Evolutionary conservation across 805 yeast species (phyloP).

Genomic region (Lipomyces sp.): DNA sequence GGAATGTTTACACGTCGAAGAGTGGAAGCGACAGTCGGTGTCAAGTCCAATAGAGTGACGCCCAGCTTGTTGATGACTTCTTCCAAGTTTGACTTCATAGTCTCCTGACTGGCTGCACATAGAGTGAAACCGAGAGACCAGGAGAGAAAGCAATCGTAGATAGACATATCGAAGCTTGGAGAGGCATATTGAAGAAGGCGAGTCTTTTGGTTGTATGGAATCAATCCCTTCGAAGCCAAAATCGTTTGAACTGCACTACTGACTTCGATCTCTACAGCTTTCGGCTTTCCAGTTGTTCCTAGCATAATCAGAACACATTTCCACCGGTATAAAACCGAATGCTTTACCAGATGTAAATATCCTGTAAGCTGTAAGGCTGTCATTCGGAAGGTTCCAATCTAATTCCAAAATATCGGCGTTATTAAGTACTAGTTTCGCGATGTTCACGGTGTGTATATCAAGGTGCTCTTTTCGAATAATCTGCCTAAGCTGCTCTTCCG

Average conservation of each 20-base stretch:
- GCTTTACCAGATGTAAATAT: slow-evolving; percentile 37
- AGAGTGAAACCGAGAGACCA: slow-evolving; percentile 38
- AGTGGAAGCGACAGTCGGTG: slow-evolving; percentile 39
- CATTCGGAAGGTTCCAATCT: neutral
- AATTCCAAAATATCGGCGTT: neutral
- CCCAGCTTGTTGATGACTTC: slow-evolving; percentile 18
- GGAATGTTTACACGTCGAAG: slow-evolving; percentile 30
- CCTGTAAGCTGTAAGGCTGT: slow-evolving; percentile 32
- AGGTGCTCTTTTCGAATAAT: neutral
- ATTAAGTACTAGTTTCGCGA: slow-evolving; percentile 13
- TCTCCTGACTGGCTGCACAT: slow-evolving; percentile 30
- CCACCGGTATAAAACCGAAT: neutral
- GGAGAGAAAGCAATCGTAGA: slow-evolving; percentile 37
- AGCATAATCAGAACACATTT: neutral
- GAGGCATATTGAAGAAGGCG: slow-evolving; percentile 37
- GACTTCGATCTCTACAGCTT: slow-evolving; percentile 36
- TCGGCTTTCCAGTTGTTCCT: slow-evolving; percentile 39
- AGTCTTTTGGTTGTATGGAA: slow-evolving; percentile 18
- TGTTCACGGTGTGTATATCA: slow-evolving; percentile 7
- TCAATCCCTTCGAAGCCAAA: slow-evolving; percentile 21
- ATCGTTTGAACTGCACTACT: slow-evolving; percentile 34
- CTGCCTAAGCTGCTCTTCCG: neutral
- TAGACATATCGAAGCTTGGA: slow-evolving; percentile 38
- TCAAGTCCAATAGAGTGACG: slow-evolving; percentile 37
- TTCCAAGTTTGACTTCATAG: slow-evolving; percentile 30